Base-by-base conservation (phyloP, 495 filamentous ascomycete genomes). In the Neurospora sublineolata region DNA sequence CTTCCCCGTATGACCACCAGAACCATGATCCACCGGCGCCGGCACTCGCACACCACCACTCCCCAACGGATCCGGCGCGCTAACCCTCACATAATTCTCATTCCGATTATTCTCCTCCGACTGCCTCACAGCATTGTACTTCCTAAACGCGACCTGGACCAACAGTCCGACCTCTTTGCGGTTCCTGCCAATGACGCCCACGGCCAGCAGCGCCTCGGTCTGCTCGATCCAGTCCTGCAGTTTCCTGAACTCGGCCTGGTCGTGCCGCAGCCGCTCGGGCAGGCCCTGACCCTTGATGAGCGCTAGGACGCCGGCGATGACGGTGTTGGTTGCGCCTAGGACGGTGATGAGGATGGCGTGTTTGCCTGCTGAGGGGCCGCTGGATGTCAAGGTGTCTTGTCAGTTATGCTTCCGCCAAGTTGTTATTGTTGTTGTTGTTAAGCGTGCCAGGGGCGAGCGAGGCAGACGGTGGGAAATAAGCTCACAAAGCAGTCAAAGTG, bases 231-330 rank as follows among this genome's bases (percentile, higher is more conserved):
- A 80, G 67, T 81, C 79, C 68, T 82, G 80, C 7, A 86, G 76
- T 36, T 81, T 78, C 6, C 80, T 67, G 67, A 82, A 82, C 60
- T 82, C 81, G n/a, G 81, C 74, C 30, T 78, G 77, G 67, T 84
- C 81, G 67, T 82, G 80, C 37, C 80, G 76, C 36, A 84, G 70
- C 20, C 81, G 73, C 73, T 82, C 79, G 11, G 82, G 82, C 52
- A 84, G 75, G 0, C 83, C 83, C 8, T 81, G 80, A 1, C 83
- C 82, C 71, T 83, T 83, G 64, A 84, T 75, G n/a, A 84, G 79
- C 4, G 84, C 84, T 14, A 86, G 71, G 0, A 86, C 36, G 16
- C 84, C 84, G 8, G 84, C 84, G 9, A 86, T 75, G n/a, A 84
- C 79, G 1, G 84, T 86, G 72, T 86, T 86, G 69, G 82, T 23